Conservation (phyloP, 1,284 basidiomycete species). For the Moesziomyces sp. region DNA sequence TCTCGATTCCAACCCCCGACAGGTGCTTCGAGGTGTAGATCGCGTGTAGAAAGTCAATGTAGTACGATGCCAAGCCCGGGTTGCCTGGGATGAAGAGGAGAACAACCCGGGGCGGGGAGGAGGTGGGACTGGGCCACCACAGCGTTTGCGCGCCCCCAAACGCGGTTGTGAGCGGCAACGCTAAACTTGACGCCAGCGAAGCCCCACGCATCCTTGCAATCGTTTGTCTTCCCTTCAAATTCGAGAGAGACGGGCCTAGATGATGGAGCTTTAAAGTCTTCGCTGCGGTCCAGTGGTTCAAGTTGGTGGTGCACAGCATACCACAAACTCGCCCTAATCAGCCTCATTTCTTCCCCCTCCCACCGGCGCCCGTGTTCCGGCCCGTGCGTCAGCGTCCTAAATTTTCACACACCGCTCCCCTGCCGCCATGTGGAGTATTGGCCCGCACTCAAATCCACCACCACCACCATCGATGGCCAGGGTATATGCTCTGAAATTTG, state of each 20-base stretch:
- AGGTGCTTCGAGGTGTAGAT: conserved; percentile 18
- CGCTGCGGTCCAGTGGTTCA: too few relatives aligned
- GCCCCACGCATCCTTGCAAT: conserved; percentile 8
- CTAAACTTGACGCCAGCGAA: conserved; percentile 25
- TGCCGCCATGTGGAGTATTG: too few relatives aligned
- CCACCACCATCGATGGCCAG: too few relatives aligned
- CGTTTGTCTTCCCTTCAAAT: too few relatives aligned
- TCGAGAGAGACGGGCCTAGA: too few relatives aligned
- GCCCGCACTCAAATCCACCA: too few relatives aligned
- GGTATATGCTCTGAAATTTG: neutral
- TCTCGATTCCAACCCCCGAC: conserved; percentile 29
- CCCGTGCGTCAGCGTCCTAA: conserved; percentile 1
- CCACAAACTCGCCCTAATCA: too few relatives aligned
- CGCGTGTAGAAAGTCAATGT: conserved; percentile 47
- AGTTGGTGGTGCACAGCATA: too few relatives aligned
- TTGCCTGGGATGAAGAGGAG: conserved; percentile 60
- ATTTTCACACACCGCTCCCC: too few relatives aligned
- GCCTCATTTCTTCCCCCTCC: too few relatives aligned
- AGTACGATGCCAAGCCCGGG: conserved; percentile 54
- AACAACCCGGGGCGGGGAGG: conserved; percentile 26
- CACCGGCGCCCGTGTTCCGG: neutral
- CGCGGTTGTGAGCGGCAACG: conserved; percentile 33
- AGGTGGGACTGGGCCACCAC: conserved; percentile 38
- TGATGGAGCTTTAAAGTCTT: too few relatives aligned
- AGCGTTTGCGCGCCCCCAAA: conserved; percentile 47